Conservation (phyloP, 805 yeast genomes). For the Lachancea cidri region DNA sequence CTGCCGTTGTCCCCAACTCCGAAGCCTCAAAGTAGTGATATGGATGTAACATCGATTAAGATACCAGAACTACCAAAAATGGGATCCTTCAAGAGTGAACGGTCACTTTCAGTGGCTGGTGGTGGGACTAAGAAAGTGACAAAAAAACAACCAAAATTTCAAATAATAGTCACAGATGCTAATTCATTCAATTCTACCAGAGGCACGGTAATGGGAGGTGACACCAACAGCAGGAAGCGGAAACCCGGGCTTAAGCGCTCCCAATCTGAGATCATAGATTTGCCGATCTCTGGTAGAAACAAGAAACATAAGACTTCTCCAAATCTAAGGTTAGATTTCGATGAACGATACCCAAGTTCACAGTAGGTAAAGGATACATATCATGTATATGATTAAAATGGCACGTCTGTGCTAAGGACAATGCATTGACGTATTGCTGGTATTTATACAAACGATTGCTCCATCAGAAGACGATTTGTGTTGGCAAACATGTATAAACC, state of each 20-base stretch:
- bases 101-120: conserved; percentile 10
- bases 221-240: conserved; percentile 10
- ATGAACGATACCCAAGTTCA: conserved; percentile 3
- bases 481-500: too few species aligned
- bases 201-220: conserved; percentile 8
- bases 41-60: conserved; percentile 12
- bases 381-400: not conserved
- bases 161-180: conserved; percentile 32
- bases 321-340: not conserved
- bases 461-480: too few species aligned
- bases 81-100: conserved; percentile 33
- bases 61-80: conserved; percentile 34
- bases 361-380: conserved; percentile 1
- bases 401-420: not conserved
- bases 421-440: not conserved
- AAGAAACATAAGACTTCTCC: conserved; percentile 1
- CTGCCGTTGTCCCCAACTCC: conserved; percentile 32
- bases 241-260: conserved; percentile 22
- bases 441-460: too few species aligned
- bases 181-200: conserved; percentile 25
- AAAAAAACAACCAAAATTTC: conserved; percentile 31
- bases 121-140: conserved; percentile 14
- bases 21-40: conserved; percentile 12
- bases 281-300: conserved; percentile 1
- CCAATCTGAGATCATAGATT: conserved; percentile 20